Evolutionary conservation across 371 early-diverging fungal genomes (phyloP).

Genomic region (Lichtheimia ramosa): DNA sequence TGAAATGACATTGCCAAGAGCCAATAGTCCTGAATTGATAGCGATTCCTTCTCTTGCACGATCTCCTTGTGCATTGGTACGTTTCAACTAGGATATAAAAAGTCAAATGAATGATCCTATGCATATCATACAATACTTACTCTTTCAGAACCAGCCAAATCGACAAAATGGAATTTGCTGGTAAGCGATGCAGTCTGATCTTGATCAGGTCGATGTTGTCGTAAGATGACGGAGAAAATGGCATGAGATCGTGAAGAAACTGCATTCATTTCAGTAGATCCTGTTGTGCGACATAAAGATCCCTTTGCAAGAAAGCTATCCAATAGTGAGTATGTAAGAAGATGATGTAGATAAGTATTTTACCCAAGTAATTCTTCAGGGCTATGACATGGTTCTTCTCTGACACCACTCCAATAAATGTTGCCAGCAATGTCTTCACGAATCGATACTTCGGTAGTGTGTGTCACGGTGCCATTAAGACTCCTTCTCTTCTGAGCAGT

Average conservation of each 20-base stretch:
- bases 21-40: constrained; percentile 97
- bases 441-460: constrained; percentile 52
- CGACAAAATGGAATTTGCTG: constrained; percentile 93
- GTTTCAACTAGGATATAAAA: constrained; percentile 72
- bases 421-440: constrained; percentile 93
- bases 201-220: constrained; percentile 44
- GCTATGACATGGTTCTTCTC: constrained; percentile 73
- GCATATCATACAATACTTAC: constrained; percentile 17
- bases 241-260: constrained; percentile 97
- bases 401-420: constrained; percentile 88
- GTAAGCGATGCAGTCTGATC: constrained; percentile 33
- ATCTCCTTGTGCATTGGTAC: constrained; percentile 92
- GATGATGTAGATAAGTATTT: too few relatives aligned
- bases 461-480: constrained; percentile 1
- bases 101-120: neutral
- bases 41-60: constrained; percentile 95
- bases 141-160: constrained; percentile 86
- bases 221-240: constrained; percentile 89
- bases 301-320: constrained; percentile 66
- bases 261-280: constrained; percentile 97
- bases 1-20: constrained; percentile 98
- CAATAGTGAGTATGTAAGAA: too few relatives aligned
- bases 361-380: constrained; percentile 79
- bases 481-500: constrained; percentile 11
- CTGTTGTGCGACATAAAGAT: constrained; percentile 87